Evolutionary conservation across 495 filamentous ascomycete species (phyloP).

Genomic region (Cenococcum geophilum): DNA sequence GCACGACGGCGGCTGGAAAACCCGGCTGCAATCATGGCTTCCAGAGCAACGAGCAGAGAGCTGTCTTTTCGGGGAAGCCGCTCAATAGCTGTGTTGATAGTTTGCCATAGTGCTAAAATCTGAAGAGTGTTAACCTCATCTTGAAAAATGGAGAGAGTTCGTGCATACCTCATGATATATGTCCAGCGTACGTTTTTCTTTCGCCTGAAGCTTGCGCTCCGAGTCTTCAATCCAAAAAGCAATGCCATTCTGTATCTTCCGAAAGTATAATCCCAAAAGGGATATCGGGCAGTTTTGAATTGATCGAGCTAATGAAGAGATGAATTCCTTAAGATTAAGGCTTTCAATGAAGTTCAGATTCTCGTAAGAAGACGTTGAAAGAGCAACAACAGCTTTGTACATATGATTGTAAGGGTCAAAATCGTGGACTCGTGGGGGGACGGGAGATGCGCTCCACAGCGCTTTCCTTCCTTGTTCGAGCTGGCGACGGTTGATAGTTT

Average conservation of each 20-base stretch:
- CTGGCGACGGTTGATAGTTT: slow-evolving; percentile 40
- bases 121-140: slow-evolving; percentile 27
- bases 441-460: slow-evolving; percentile 52
- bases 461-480: slow-evolving; percentile 52
- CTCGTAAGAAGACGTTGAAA: slow-evolving; percentile 27
- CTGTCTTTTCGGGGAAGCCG: slow-evolving; percentile 39
- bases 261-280: slow-evolving; percentile 39
- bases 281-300: slow-evolving; percentile 37
- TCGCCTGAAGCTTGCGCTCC: slow-evolving; percentile 33
- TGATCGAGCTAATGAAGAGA: slow-evolving; percentile 36
- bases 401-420: slow-evolving; percentile 58
- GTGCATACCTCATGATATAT: slow-evolving; percentile 24
- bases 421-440: slow-evolving; percentile 39
- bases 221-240: slow-evolving; percentile 56
- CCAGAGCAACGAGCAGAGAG: slow-evolving; percentile 43
- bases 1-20: slow-evolving; percentile 50
- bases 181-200: slow-evolving; percentile 7
- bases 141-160: slow-evolving; percentile 22
- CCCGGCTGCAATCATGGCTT: slow-evolving; percentile 51
- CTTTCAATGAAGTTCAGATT: slow-evolving; percentile 31
- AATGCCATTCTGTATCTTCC: slow-evolving; percentile 54
- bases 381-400: slow-evolving; percentile 38
- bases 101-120: slow-evolving; percentile 34
- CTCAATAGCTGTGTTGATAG: slow-evolving; percentile 25
- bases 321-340: slow-evolving; percentile 26